Evolutionary conservation across 176 grass and related monocot genomes (phyloP).

Genomic region (Zoysia japonica): DNA sequence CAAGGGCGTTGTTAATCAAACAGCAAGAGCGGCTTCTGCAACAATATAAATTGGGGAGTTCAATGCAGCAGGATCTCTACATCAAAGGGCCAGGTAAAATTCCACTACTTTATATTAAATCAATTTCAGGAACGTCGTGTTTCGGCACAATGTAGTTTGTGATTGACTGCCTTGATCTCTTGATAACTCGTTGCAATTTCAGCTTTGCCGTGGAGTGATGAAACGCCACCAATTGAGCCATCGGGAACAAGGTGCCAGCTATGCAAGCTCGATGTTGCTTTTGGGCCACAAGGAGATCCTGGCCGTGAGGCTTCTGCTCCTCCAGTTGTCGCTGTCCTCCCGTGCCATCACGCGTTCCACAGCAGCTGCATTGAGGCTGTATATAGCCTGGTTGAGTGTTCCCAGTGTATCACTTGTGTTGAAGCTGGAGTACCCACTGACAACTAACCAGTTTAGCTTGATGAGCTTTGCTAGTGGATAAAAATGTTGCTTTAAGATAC

Average conservation of each 20-base stretch:
- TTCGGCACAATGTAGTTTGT: neutral
- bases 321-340: conserved; percentile 49
- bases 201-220: conserved; percentile 35
- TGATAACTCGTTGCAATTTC: conserved; percentile 24
- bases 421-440: conserved; percentile 14
- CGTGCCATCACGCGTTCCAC: conserved; percentile 59
- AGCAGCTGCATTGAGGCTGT: conserved; percentile 58
- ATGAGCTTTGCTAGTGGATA: conserved; percentile 12
- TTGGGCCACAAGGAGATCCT: conserved; percentile 28
- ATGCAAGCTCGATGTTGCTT: conserved; percentile 65
- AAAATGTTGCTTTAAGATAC: conserved; percentile 20
- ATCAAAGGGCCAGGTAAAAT: conserved; percentile 56
- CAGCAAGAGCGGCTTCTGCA: conserved; percentile 50
- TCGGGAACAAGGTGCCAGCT: conserved; percentile 62
- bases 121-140: neutral
- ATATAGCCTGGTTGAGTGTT: conserved; percentile 47
- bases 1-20: conserved; percentile 36
- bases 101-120: neutral
- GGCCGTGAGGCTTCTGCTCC: conserved; percentile 33
- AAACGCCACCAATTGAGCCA: conserved; percentile 33
- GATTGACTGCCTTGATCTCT: neutral
- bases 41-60: conserved; percentile 38
- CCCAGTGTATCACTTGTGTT: conserved; percentile 45
- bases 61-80: conserved; percentile 26
- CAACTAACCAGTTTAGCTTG: conserved; percentile 17